phyloP scores from a whole-genome alignment of 805 yeast genomes.

The Metschnikowia corniflorae region DNA sequence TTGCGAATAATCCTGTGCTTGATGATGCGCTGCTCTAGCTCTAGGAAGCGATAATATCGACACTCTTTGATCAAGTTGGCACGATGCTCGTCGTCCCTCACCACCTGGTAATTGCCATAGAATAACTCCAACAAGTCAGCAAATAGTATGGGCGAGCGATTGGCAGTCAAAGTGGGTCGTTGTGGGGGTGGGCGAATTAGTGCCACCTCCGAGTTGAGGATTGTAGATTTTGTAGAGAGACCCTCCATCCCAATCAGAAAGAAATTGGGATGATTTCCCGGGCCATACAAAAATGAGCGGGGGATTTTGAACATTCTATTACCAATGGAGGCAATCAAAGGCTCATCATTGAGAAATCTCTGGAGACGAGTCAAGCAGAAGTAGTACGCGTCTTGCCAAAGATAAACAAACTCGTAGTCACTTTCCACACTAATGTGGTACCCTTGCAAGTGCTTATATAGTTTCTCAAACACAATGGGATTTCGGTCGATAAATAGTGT shows the following conservation, averaged over 20 bases:
- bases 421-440: conserved; percentile 59
- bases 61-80: conserved; percentile 62
- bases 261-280: conserved; percentile 77
- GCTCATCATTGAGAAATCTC: conserved; percentile 47
- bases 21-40: conserved; percentile 68
- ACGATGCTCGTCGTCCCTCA: conserved; percentile 54
- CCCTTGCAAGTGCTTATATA: conserved; percentile 76
- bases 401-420: conserved; percentile 57
- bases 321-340: conserved; percentile 57
- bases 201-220: conserved; percentile 35
- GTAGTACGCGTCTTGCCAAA: conserved; percentile 69
- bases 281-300: conserved; percentile 45
- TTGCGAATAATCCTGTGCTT: conserved; percentile 48
- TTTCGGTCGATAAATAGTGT: conserved; percentile 70
- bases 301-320: conserved; percentile 57
- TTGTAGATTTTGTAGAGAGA: conserved; percentile 45
- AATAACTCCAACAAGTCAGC: conserved; percentile 52
- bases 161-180: conserved; percentile 50
- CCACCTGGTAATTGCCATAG: conserved; percentile 49
- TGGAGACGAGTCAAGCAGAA: conserved; percentile 61
- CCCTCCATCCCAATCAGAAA: conserved; percentile 61
- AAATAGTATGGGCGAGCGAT: conserved; percentile 54
- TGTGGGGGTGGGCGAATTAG: conserved; percentile 78
- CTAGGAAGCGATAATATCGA: conserved; percentile 69
- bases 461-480: conserved; percentile 62